Base-by-base conservation (phyloP, 805 yeast species). In the Starmera dryadoides region DNA sequence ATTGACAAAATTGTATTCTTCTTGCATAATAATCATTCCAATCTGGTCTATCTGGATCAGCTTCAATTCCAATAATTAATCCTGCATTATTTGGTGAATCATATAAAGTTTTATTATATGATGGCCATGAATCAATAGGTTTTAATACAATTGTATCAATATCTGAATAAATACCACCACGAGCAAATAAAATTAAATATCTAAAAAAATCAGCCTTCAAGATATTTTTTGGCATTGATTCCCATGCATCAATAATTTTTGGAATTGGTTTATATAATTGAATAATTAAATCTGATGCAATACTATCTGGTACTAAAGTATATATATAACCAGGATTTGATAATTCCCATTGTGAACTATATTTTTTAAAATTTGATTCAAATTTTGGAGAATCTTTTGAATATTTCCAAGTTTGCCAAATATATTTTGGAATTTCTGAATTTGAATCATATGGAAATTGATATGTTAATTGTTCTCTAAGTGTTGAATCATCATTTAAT, bases 381-480 rank as follows among this genome's bases (percentile, higher is more conserved):
- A 86, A 80, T 12, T 67, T 55, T 17, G 64, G 66, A 45, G 81
- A 81, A 31, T 68, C 67, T 35, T 72, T 52, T 15, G 76, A 77
- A 35, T 72, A 78, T 61, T 88, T 91, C 96, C 97, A 91, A 1
- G 96, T 80, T 62, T 91, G 98, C 96, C 97, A 91, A 31, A 91
- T 77, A 47, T 75, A 75, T 17, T 80, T 83, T 0, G 96, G 94
- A 42, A 88, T 75, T 23, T 75, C 75, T 25, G 71, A 65, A 4
- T 63, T 42, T 25, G 79, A 65, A 43, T 82, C 81, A 61, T 89
- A 91, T 0, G 96, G 95, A 55, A 77, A 85, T 48, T 81, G 73
- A 55, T 61, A 77, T 16, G 81, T 69, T 44, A 89, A 67, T 55
- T 84, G 86, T 31, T 75, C 78, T 33, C 83, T 57, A 35, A 69